Conservation (phyloP, 768 basidiomycete genomes). For the Dentipellis sp. region DNA sequence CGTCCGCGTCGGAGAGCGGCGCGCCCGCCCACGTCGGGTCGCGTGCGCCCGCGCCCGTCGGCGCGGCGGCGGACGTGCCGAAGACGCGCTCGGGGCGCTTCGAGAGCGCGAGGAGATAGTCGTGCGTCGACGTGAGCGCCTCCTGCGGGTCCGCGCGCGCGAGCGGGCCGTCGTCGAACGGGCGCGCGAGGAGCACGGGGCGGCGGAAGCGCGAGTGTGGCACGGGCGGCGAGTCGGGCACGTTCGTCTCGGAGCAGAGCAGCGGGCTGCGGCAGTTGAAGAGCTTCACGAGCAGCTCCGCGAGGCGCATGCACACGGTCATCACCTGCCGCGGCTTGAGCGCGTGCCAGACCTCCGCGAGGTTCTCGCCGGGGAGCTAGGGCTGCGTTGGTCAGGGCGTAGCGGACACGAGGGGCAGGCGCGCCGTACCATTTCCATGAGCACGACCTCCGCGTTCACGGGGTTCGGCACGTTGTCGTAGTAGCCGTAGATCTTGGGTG, state of each 20-base stretch:
- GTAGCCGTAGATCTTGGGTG: conserved; percentile 23
- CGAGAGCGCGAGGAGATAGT: conserved; percentile 20
- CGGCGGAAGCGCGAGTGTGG: conserved; percentile 6
- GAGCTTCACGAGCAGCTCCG: conserved; percentile 19
- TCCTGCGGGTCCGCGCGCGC: conserved; percentile 16
- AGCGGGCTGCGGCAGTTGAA: conserved; percentile 18
- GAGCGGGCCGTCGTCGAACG: conserved; percentile 21
- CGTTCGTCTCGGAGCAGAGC: conserved; percentile 20
- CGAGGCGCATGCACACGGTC: conserved; percentile 17
- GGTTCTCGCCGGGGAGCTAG: conserved; percentile 19
- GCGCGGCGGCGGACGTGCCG: background rate
- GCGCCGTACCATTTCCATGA: conserved; percentile 21
- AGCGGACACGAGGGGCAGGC: background rate
- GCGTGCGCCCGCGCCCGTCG: conserved; percentile 5
- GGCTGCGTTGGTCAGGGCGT: conserved; percentile 2
- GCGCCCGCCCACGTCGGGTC: conserved; percentile 11
- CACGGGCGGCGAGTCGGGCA: conserved; percentile 12
- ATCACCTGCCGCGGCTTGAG: conserved; percentile 15
- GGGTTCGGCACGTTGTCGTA: conserved; percentile 20
- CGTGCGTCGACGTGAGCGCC: conserved; percentile 17
- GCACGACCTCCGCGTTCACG: conserved; percentile 23
- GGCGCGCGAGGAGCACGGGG: conserved; percentile 17
- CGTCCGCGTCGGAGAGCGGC: conserved; percentile 17
- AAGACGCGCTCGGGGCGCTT: conserved; percentile 21
- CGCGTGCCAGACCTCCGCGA: conserved; percentile 20